phyloP scores from a whole-genome alignment of 192 early-diverging fungal genomes.

The Thamnidium elegans region DNA sequence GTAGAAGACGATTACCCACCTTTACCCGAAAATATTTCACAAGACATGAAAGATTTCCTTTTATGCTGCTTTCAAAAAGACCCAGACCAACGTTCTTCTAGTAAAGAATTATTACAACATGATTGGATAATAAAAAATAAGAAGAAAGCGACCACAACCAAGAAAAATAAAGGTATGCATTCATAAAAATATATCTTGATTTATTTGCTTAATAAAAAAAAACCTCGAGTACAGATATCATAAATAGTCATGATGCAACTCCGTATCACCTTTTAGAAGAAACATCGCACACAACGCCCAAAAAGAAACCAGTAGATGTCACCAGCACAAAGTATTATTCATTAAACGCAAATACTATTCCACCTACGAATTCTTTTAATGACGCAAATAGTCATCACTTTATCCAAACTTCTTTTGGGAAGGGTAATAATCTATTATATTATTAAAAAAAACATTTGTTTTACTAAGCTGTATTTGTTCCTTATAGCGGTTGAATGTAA shows the following conservation, averaged over 20 bases:
- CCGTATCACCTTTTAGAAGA: no score
- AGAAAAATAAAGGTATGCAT: background rate
- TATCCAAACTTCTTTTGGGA: constrained; percentile 57
- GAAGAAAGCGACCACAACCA: background rate
- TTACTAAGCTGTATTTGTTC: no score
- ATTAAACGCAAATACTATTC: no score
- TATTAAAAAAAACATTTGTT: no score
- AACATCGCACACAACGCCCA: background rate
- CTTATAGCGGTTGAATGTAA: constrained; percentile 49
- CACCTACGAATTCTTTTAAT: background rate
- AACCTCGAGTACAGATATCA: background rate
- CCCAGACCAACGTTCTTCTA: constrained; percentile 66
- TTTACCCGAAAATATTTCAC: constrained; percentile 75
- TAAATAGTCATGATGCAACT: no score
- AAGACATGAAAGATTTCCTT: constrained; percentile 77
- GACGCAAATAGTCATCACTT: constrained; percentile 44
- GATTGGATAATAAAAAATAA: constrained; percentile 66
- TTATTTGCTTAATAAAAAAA: background rate
- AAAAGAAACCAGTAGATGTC: constrained; percentile 8
- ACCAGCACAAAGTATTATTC: constrained; percentile 5
- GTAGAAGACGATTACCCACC: constrained; percentile 90
- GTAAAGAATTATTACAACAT: constrained; percentile 68
- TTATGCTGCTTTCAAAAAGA: constrained; percentile 84
- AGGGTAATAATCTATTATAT: constrained; percentile 40
- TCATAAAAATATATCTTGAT: no score